Evolutionary conservation across 345 rosid species (phyloP), one percentile per base, ranked within the genome.

Genomic region (Carallia pectinifolia): DNA sequence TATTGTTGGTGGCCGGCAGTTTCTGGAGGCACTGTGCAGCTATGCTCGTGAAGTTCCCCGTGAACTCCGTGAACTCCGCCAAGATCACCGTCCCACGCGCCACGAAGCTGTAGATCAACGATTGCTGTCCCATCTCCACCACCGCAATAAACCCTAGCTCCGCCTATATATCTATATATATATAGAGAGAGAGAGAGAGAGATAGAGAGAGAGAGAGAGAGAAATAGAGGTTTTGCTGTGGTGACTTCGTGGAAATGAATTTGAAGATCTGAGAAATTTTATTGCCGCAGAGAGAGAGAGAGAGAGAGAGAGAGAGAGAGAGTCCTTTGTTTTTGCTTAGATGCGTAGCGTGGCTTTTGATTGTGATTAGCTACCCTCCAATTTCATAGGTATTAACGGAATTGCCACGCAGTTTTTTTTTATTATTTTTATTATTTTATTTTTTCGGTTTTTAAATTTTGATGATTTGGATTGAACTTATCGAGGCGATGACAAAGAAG

Each of bases 1-100:
- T 88, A 76, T 83, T 83, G 60, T 81, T 86, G 6, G 82, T 80
- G 68, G 93, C 82, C 39, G 93, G 93, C 64, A 88, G 88, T 53
- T 88, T 88, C 65, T 86, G 89, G 38, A 88, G 93, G 71, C 93
- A 88, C 79, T 86, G 90, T 15, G 83, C 79, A 53, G 93, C 93
- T 61, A 88, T 81, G 81, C 82, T 61, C 74, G 86, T 80, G 72
- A 88, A 88, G 69, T 88, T 88, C 3, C 93, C 93, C 68, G 85
- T 73, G 67, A 86, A 88, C 68, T 86, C 93, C 7, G 93, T 86
- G 75, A 73, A 83, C 68, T 88, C 89, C 1, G 79, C 88, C 75
- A 88, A 74, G 38, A 86, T 73, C 74, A 88, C 93, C 64, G 88
- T 79, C 6, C 93, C 93, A 62, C 93, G 85, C 39, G 90, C 89